A percentile compares a stretch with the other conserved stretches of the same genome.
phyloP scores from a whole-genome alignment of 2,329 filamentous ascomycete genomes.

The Aspergillus phoenicis region DNA sequence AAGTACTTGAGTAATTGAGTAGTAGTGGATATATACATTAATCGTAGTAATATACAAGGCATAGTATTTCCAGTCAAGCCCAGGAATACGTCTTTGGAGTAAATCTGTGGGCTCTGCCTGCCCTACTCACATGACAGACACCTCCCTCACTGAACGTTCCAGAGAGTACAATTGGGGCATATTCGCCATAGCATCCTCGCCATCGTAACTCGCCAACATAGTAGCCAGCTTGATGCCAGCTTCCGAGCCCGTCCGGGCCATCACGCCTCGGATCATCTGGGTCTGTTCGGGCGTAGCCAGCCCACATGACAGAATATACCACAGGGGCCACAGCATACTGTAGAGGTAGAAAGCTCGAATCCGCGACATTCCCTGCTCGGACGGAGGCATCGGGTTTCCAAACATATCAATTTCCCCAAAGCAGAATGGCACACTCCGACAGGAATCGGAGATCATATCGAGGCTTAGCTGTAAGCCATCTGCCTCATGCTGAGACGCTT shows the following conservation, averaged over 20 bases:
- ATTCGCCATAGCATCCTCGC: background rate
- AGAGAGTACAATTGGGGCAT: background rate
- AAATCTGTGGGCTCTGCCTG: too few relatives aligned
- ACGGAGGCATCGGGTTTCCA: constrained; percentile 28
- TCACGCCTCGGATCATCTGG: constrained; percentile 30
- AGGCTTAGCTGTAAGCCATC: constrained; percentile 27
- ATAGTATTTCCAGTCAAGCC: too few relatives aligned
- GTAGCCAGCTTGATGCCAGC: constrained; percentile 40
- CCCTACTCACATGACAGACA: background rate
- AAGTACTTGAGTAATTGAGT: too few relatives aligned
- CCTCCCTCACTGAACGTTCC: background rate
- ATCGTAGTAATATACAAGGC: too few relatives aligned
- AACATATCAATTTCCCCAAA: constrained; percentile 36
- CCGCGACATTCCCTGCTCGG: constrained; percentile 17
- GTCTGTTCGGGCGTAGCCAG: constrained; percentile 35
- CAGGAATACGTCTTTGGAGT: too few relatives aligned
- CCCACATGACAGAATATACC: constrained; percentile 38
- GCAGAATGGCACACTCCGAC: constrained; percentile 38
- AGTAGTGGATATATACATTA: too few relatives aligned
- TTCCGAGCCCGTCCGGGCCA: constrained; percentile 33
- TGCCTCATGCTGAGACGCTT: constrained; percentile 7
- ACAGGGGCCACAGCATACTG: constrained; percentile 41
- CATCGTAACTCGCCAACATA: constrained; percentile 26
- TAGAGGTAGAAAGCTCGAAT: constrained; percentile 38
- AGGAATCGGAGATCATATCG: constrained; percentile 39